Evolutionary conservation across 2,329 filamentous ascomycete species (phyloP).

Genomic region (Beauveria sp.): DNA sequence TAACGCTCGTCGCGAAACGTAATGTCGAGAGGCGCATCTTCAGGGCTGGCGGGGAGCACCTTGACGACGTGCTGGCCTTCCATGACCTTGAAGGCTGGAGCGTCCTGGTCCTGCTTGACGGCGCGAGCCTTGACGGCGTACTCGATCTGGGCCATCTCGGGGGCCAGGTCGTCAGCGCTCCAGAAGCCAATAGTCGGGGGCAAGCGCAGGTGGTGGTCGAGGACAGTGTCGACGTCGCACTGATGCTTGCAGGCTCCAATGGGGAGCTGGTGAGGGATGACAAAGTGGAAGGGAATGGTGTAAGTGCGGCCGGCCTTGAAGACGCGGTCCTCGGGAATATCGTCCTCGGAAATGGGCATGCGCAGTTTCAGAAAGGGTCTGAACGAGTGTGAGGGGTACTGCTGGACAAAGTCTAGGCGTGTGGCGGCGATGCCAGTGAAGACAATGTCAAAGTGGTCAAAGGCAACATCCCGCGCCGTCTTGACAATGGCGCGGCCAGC

Average conservation of each 20-base stretch:
- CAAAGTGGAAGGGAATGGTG: slow-evolving; percentile 50
- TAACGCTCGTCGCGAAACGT: slow-evolving; percentile 41
- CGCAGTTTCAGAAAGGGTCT: slow-evolving; percentile 49
- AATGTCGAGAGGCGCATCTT: slow-evolving; percentile 45
- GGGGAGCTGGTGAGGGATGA: slow-evolving; percentile 50
- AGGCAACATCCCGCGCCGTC: slow-evolving; percentile 36
- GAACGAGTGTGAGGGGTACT: slow-evolving; percentile 37
- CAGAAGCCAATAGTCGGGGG: slow-evolving; percentile 46
- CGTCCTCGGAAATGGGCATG: slow-evolving; percentile 42
- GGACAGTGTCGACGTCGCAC: slow-evolving; percentile 35
- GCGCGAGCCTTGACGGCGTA: slow-evolving; percentile 44
- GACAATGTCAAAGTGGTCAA: slow-evolving; percentile 44
- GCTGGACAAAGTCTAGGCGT: slow-evolving; percentile 42
- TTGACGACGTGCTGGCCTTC: slow-evolving; percentile 39
- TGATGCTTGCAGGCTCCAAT: slow-evolving; percentile 47
- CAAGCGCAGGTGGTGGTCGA: slow-evolving; percentile 44
- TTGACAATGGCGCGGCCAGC: slow-evolving; percentile 41
- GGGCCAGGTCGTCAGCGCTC: slow-evolving; percentile 47
- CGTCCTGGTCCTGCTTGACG: slow-evolving; percentile 19
- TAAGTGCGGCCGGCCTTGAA: slow-evolving; percentile 42
- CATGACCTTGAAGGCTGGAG: slow-evolving; percentile 25
- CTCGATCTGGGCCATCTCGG: slow-evolving; percentile 46
- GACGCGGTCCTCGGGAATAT: slow-evolving; percentile 38
- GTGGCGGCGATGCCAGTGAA: slow-evolving; percentile 44
- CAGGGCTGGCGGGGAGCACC: slow-evolving; percentile 42